Evolutionary conservation across 495 filamentous ascomycete genomes (phyloP), one percentile per base, ranked within the genome.

Genomic region (Cercophora scortea): DNA sequence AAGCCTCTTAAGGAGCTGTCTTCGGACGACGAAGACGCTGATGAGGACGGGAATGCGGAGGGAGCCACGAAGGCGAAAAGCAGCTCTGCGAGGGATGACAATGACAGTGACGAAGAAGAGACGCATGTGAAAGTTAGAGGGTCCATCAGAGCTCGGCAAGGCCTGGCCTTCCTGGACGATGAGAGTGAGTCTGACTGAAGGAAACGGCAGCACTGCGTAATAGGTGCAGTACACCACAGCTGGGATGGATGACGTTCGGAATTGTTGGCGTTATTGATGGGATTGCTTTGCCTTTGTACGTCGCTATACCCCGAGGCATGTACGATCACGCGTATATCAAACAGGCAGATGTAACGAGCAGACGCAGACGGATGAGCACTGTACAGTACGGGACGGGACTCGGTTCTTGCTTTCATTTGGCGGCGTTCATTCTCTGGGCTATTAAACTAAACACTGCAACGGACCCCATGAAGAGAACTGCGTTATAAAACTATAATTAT

Each of bases 391-490:
- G 2, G 25, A 25, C 2, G 25, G 25, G 25, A 25, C 25, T 38
- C 3, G 9, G 36, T 38, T 34, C 11, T 8, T 15, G 15, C n/a
- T n/a, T n/a, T 64, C 59, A 75, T 62, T 58, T 71, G n/a, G 58
- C 50, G 33, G 70, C 71, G 54, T 78, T 76, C 66, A 78, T 74
- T 63, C 65, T 72, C 62, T 98, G 94, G 16, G 89, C 92, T 53
- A 90, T 81, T 53, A 96, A 74, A 63, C 91, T 95, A 74, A 96
- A 94, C 51, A 93, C 82, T 3, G 89, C 90, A 34, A 96, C 87
- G 0, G 91, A 95, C 5, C 90, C 91, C 68, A 97, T 88, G 71
- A 97, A 98, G 2, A 97, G 77, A 2, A 96, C 88, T 4, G 96
- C 79, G 62, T 97, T 97, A 73, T 97, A 98, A 69, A 98, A 98